phyloP scores from a whole-genome alignment of 371 early-diverging fungal genomes.

The Homolaphlyctis polyrhiza region DNA sequence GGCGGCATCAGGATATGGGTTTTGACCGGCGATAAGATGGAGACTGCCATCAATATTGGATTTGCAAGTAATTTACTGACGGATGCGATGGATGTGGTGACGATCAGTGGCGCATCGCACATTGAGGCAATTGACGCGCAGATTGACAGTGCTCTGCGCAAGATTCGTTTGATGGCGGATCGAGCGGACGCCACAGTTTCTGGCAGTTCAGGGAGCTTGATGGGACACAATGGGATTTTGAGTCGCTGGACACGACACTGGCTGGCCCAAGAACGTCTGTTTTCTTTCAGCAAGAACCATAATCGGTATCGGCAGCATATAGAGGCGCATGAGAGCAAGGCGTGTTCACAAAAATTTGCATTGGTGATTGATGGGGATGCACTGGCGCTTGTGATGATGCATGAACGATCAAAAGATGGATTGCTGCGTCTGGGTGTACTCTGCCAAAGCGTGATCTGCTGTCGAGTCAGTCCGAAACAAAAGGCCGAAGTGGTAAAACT shows the following conservation, averaged over 20 bases:
- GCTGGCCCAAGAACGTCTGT: no score
- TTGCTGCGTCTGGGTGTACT: slow-evolving; percentile 64
- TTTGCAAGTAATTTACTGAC: slow-evolving; percentile 78
- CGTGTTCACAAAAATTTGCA: no score
- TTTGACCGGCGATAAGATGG: slow-evolving; percentile 98
- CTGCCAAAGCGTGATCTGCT: slow-evolving; percentile 90
- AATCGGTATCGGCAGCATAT: no score
- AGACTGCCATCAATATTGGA: slow-evolving; percentile 96
- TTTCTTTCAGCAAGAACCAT: no score
- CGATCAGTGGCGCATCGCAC: slow-evolving; percentile 90
- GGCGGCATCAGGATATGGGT: slow-evolving; percentile 98
- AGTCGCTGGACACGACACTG: no score
- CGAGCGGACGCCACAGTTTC: no score
- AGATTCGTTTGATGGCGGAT: no score
- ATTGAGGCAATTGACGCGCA: neutral
- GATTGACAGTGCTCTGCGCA: neutral
- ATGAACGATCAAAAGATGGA: slow-evolving; percentile 28
- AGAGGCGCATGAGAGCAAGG: no score
- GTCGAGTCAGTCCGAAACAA: slow-evolving; percentile 98
- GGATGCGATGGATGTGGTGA: slow-evolving; percentile 93
- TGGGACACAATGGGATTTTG: no score
- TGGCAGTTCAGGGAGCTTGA: no score
- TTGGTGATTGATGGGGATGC: slow-evolving; percentile 87
- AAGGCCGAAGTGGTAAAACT: slow-evolving; percentile 95
- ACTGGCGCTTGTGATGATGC: slow-evolving; percentile 69